phyloP scores from a whole-genome alignment of 768 basidiomycete species.

The Hebeloma cylindrosporum region DNA sequence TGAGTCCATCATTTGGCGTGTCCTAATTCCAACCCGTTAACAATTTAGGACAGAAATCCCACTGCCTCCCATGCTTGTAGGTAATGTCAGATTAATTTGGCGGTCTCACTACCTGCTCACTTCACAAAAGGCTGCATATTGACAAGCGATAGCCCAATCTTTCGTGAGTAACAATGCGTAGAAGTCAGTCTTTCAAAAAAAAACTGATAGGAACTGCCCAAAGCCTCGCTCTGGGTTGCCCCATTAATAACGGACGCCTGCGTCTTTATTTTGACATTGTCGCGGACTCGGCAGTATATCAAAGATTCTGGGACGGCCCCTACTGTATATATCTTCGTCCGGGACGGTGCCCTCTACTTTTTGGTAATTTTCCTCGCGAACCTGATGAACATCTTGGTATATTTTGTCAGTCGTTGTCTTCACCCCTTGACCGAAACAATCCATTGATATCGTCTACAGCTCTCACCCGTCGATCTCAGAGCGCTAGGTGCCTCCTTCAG shows the following conservation, averaged over 20 bases:
- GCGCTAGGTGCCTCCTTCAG: constrained; percentile 19
- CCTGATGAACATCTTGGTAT: constrained; percentile 19
- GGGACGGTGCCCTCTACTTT: constrained; percentile 22
- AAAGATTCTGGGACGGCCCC: constrained; percentile 9
- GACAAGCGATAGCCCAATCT: constrained; percentile 20
- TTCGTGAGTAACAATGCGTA: constrained; percentile 11
- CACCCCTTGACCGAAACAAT: not conserved
- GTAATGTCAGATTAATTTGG: constrained; percentile 10
- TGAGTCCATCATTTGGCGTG: constrained; percentile 6
- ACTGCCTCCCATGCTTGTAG: constrained; percentile 24
- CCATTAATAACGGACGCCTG: constrained; percentile 17
- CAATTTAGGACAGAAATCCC: constrained; percentile 19
- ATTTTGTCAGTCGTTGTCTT: constrained; percentile 19
- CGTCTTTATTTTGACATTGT: constrained; percentile 20
- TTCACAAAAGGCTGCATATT: constrained; percentile 26
- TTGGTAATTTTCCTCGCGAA: constrained; percentile 20
- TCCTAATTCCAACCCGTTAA: not conserved
- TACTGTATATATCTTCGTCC: constrained; percentile 18
- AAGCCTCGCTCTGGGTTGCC: constrained; percentile 19
- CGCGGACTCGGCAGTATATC: constrained; percentile 18
- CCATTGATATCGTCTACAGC: constrained; percentile 3
- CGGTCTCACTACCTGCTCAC: not conserved
- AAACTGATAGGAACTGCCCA: not conserved
- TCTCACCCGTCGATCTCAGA: constrained; percentile 4
- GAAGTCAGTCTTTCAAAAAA: not conserved